Conservation (phyloP, 305 asterid species). For the Nicotiana rustica region DNA sequence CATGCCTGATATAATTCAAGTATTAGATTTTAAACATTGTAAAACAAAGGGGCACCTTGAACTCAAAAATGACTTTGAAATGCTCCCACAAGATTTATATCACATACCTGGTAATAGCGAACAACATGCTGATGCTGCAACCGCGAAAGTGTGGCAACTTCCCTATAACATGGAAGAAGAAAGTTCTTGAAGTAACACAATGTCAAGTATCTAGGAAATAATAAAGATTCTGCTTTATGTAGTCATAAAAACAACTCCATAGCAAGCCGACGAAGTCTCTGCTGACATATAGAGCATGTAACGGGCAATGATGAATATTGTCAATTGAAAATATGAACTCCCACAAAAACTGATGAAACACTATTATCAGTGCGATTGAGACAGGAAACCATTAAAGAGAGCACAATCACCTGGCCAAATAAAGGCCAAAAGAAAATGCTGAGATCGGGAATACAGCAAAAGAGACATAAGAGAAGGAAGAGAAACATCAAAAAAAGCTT, state of each 20-base stretch:
- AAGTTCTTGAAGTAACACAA: slow-evolving; percentile 22
- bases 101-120: slow-evolving; percentile 89
- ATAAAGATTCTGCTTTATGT: background rate
- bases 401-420: background rate
- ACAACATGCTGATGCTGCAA: slow-evolving; percentile 99
- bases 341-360: background rate
- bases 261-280: slow-evolving; percentile 20
- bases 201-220: background rate
- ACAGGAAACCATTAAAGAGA: background rate
- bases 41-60: slow-evolving; percentile 31
- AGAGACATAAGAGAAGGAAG: background rate
- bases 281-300: slow-evolving; percentile 14
- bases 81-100: background rate
- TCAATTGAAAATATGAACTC: background rate
- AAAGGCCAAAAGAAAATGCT: background rate
- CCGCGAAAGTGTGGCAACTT: slow-evolving; percentile 95
- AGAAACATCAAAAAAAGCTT: slow-evolving; percentile 15
- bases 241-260: slow-evolving; percentile 12
- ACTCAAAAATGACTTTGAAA: background rate
- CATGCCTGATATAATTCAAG: slow-evolving; percentile 78
- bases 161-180: slow-evolving; percentile 53
- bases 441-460: background rate
- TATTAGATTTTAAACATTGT: slow-evolving; percentile 32
- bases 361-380: background rate
- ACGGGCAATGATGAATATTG: background rate